Conservation (phyloP, 1,284 basidiomycete species). For the Apiotrichum mycotoxinovorans region DNA sequence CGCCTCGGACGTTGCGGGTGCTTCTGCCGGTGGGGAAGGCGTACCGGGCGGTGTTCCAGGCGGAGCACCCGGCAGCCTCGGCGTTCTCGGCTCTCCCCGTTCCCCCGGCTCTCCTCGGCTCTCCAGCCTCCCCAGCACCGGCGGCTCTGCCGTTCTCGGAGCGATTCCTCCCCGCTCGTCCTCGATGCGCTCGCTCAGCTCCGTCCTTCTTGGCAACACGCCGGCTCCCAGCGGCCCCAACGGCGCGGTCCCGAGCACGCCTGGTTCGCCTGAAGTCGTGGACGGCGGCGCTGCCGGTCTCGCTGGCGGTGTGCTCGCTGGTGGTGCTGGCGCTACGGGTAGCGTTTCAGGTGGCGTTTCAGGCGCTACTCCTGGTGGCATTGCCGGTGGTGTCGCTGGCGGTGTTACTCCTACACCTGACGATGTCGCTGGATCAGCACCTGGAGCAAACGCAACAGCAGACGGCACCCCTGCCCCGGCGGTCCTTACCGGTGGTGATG, state of each 20-base stretch:
- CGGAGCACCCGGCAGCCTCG: background rate
- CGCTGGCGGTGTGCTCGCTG: background rate
- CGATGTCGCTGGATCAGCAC: too few species aligned
- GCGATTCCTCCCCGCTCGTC: background rate
- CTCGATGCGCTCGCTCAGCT: too few species aligned
- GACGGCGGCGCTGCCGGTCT: background rate
- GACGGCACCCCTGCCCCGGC: too few species aligned
- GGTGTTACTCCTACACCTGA: too few species aligned
- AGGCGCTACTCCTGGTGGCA: background rate
- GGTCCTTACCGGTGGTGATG: background rate
- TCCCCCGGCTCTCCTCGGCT: background rate
- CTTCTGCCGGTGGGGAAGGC: background rate
- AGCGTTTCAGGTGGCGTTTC: background rate
- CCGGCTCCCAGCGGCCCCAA: background rate
- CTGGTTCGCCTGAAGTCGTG: background rate
- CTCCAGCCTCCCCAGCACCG: background rate
- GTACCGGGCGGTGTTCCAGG: background rate
- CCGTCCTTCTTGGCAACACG: background rate
- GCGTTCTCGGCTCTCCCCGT: background rate
- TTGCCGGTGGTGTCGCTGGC: background rate
- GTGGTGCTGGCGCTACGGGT: background rate
- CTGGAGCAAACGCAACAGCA: too few species aligned
- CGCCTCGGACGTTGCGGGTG: background rate
- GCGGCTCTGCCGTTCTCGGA: background rate
- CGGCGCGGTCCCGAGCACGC: background rate